Base-by-base conservation (phyloP, 805 yeast genomes). In the Lipomyces spencermartinsiae region DNA sequence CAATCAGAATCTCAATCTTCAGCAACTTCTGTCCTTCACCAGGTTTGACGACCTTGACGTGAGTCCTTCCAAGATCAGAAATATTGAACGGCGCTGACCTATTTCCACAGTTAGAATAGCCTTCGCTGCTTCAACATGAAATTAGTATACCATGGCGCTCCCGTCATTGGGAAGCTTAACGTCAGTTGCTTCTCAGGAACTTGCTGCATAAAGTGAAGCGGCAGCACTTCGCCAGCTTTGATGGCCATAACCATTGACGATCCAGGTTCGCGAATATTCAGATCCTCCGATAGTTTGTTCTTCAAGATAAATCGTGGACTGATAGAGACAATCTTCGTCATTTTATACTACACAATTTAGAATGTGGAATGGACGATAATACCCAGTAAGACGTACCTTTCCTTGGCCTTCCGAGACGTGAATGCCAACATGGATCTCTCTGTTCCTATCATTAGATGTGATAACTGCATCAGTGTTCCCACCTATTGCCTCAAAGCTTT, bases 21-120 rank as follows among this genome's bases (percentile, higher is more conserved):
- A 93, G 78, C 53, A 95, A 81, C 33, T 84, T 82, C 74, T 91
- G 96, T 0, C 80, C 79, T 14, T 84, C 80, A n/a, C 84, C 84
- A 35, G 84, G 86, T 65, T 86, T 87, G 68, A 84, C 82, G 1
- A 92, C 85, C 73, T 94, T 90, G 71, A 95, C 81, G 75, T 85
- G 90, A 0, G 90, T 80, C 65, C 90, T 89, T 4, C 99, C 99
- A 59, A 93, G 84, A 74, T 94, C 97, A 62, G 89, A 87, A 71
- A 95, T 86, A 22, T 84, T 83, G 76, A 96, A 92, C 1, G 98
- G 96, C 0, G 97, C 88, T 0, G 98, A 91, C 97, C 97, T 92
- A 37, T 84, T 82, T 1, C 88, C 80, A 8, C 83, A 82, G 5
- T 84, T 79, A 4, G 88, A 54, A 35, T n/a, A 43, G 9, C 49